Evolutionary conservation across 1,139 yeast genomes (phyloP).

Genomic region (Nakaseomyces delphensis): DNA sequence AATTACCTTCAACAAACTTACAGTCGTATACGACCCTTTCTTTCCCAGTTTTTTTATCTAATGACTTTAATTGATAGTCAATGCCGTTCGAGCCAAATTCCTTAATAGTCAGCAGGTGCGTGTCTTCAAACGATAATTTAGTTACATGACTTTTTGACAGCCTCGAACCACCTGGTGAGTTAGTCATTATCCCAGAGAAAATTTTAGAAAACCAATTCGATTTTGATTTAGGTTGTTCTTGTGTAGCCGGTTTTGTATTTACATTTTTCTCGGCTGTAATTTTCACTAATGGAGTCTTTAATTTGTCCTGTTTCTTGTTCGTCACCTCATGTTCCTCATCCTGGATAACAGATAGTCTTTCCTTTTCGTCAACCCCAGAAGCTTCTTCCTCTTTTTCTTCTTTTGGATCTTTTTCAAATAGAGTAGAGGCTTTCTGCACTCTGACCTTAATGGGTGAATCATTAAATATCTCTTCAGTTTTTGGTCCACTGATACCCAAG

Average conservation of each 20-base stretch:
- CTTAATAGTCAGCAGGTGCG: conserved; percentile 22
- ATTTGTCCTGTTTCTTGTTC: neutral
- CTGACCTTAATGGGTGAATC: conserved; percentile 5
- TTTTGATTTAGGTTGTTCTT: conserved; percentile 7
- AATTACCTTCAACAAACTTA: conserved; percentile 21
- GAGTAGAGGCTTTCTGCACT: conserved; percentile 4
- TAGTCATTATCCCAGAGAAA: conserved; percentile 15
- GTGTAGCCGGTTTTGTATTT: conserved; percentile 3
- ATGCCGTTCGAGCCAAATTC: conserved; percentile 25
- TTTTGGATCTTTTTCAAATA: conserved; percentile 2
- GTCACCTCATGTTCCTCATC: neutral
- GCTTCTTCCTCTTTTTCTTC: conserved; percentile 1
- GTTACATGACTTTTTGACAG: conserved; percentile 18
- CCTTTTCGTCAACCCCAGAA: neutral
- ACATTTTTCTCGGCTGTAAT: conserved; percentile 1
- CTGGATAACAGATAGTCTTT: neutral
- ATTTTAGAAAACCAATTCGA: conserved; percentile 23
- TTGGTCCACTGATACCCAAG: neutral
- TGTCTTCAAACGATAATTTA: conserved; percentile 24
- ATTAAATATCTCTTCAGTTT: neutral
- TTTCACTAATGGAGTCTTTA: neutral
- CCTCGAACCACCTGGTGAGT: conserved; percentile 10
- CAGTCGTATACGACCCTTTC: conserved; percentile 27
- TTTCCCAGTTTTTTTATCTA: conserved; percentile 17
- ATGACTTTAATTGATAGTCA: conserved; percentile 20